A percentile compares a stretch with the other conserved stretches of the same genome.
phyloP scores from a whole-genome alignment of 495 filamentous ascomycete genomes.

The Hypoxylon lenormandii region DNA sequence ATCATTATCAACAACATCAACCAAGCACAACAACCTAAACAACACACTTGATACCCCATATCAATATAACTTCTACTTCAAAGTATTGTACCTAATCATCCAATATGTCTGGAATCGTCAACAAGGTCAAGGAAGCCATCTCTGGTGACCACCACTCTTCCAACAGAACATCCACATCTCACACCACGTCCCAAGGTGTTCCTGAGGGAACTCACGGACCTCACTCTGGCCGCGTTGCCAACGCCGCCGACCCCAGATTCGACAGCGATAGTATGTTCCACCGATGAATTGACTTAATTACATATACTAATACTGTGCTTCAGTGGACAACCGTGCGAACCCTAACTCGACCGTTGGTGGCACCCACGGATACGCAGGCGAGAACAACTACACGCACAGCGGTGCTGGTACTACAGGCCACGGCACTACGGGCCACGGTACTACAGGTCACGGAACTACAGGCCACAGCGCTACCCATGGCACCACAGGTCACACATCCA shows the following conservation, averaged over 20 bases:
- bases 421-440: slow-evolving; percentile 40
- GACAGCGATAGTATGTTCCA: slow-evolving; percentile 56
- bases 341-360: slow-evolving; percentile 48
- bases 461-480: slow-evolving; percentile 42
- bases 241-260: slow-evolving; percentile 64
- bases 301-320: background rate
- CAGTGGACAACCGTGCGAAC: slow-evolving; percentile 45
- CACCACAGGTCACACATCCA: slow-evolving; percentile 33
- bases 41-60: slow-evolving; percentile 25
- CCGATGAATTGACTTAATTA: slow-evolving; percentile 23
- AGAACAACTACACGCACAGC: slow-evolving; percentile 45
- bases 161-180: slow-evolving; percentile 28
- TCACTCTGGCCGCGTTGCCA: slow-evolving; percentile 56
- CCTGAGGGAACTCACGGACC: slow-evolving; percentile 60
- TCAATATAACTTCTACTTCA: slow-evolving; percentile 5
- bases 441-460: slow-evolving; percentile 31
- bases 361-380: slow-evolving; percentile 42
- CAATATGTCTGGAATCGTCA: slow-evolving; percentile 74
- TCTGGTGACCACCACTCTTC: slow-evolving; percentile 56
- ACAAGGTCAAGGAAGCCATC: slow-evolving; percentile 80
- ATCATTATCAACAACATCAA: slow-evolving; percentile 10
- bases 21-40: slow-evolving; percentile 17
- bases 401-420: slow-evolving; percentile 23
- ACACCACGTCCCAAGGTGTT: slow-evolving; percentile 38
- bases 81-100: background rate